Evolutionary conservation across 2,329 filamentous ascomycete species (phyloP), one percentile per base, ranked within the genome.

Genomic region (Trichoderma sp.): DNA sequence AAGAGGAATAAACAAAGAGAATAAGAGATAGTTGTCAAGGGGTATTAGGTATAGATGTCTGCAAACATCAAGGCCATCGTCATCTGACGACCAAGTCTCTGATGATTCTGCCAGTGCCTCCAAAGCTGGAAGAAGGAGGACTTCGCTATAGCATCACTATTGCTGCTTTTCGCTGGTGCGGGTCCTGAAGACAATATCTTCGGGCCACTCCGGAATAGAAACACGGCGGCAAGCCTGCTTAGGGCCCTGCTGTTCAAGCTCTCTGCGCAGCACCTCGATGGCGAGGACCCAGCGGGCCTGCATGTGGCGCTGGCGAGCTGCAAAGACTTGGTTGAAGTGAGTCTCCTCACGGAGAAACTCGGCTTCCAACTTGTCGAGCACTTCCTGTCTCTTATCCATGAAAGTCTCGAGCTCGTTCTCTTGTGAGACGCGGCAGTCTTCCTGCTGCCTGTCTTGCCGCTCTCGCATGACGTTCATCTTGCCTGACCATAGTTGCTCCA

Each of bases 391-490:
- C 71, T 82, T 83, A 29, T 81, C 79, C 1, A 75, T 74, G n/a
- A 88, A 76, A 58, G 79, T 80, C 29, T 81, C 78, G 62, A 86
- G 74, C 73, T 90, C 88, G 1, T 76, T 76, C 70, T 85, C 83
- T 72, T 90, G 88, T 29, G 84, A 81, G 49, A 84, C 81, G 1
- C 86, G 76, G 4, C 90, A 80, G 70, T 88, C 85, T 73, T 89
- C 87, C 81, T 89, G 85, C 35, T 85, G 82, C 74, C 88, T 88
- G 1, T 86, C 83, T 75, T 90, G 88, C 53, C 86, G 85, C 70
- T 90, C 88, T n/a, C 88, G 83, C 81, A 90, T 84, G 31, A 90
- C 87, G 73, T 89, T 89, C 75, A 90, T 89, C 75, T 86, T 87
- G 49, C 85, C 82, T 73, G 87, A 82, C 71, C 90, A 87, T 3